These are phyloP conservation scores for Melastoma malabathricum DNA, from an alignment of 345 rosid genomes.

Conservation along the genomic window DNA sequence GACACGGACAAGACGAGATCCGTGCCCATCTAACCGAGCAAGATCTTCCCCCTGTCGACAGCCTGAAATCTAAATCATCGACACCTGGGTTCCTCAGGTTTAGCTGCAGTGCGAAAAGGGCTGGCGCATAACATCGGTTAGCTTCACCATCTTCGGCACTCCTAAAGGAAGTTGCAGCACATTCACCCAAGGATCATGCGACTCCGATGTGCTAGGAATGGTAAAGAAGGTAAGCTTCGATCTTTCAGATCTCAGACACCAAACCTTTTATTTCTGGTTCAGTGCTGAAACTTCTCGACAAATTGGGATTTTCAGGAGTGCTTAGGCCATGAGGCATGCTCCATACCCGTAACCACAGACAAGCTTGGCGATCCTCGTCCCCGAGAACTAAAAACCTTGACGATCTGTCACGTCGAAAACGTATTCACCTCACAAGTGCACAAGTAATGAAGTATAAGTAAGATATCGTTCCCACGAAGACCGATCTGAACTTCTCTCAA, in stretches of 20 bases:
- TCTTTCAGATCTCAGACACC: not conserved
- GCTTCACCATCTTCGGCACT: constrained; percentile 48
- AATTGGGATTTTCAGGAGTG: constrained; percentile 31
- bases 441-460: too few species aligned
- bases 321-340: constrained; percentile 37
- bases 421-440: too few species aligned
- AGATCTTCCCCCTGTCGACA: constrained; percentile 39
- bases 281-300: not conserved
- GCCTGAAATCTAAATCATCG: constrained; percentile 26
- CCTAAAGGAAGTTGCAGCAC: constrained; percentile 46
- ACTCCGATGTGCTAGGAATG: constrained; percentile 15
- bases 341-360: constrained; percentile 23
- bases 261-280: too few species aligned
- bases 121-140: constrained; percentile 37
- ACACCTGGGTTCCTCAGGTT: constrained; percentile 25
- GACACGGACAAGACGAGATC: constrained; percentile 31
- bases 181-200: constrained; percentile 29
- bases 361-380: constrained; percentile 39
- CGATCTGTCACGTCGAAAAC: constrained; percentile 11
- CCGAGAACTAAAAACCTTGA: constrained; percentile 25
- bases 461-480: too few species aligned
- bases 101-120: constrained; percentile 38
- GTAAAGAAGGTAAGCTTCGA: constrained; percentile 23
- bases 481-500: too few species aligned
- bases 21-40: constrained; percentile 35